Evolutionary conservation across 345 rosid species (phyloP).

Genomic region (Abelmoschus esculentus): DNA sequence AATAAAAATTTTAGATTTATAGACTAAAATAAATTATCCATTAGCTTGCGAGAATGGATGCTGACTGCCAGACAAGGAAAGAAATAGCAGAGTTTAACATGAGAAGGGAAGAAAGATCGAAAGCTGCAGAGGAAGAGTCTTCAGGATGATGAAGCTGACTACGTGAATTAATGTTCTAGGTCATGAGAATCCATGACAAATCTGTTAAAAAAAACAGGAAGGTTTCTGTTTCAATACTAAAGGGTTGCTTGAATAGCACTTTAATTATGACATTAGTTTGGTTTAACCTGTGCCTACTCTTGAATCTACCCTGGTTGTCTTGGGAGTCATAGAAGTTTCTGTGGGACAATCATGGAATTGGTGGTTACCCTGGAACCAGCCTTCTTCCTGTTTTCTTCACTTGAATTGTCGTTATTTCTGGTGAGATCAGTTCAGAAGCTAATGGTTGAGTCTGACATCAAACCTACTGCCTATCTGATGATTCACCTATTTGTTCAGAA

Average conservation of each 20-base stretch:
- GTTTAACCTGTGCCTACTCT: not conserved
- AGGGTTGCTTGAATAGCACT: not conserved
- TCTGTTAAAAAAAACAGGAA: not conserved
- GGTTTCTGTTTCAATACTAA: not conserved
- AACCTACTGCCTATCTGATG: not conserved
- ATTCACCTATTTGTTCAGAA: not conserved
- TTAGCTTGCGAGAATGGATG: no score
- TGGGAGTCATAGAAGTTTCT: not conserved
- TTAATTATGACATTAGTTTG: not conserved
- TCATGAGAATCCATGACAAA: not conserved
- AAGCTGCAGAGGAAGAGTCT: no score
- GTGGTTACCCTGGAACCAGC: not conserved
- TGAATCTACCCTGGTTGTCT: not conserved
- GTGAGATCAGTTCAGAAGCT: not conserved
- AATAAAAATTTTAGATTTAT: no score
- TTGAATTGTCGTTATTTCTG: not conserved
- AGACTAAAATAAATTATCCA: no score
- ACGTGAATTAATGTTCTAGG: not conserved
- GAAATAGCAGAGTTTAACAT: no score
- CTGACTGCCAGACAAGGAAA: no score
- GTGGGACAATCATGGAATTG: not conserved
- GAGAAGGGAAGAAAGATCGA: no score
- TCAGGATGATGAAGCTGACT: no score
- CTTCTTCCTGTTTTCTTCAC: not conserved
- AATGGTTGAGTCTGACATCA: not conserved